Conservation (phyloP, 805 yeast species). For the Diddensiella transvaalensis region DNA sequence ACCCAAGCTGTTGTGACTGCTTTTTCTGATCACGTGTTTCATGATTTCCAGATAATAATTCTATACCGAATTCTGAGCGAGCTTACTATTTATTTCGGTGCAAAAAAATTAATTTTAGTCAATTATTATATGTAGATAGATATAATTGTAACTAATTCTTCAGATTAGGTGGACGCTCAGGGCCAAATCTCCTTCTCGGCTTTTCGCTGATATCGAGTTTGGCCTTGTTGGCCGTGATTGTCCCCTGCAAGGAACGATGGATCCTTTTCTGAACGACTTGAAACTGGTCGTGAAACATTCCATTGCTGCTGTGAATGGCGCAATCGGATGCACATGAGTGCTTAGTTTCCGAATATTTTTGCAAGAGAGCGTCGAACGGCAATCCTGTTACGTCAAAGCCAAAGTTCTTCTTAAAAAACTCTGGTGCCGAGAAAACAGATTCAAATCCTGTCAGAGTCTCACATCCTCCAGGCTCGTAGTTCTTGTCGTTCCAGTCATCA, state of each 20-base stretch:
- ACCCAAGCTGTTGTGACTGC: neutral
- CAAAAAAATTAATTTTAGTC: neutral
- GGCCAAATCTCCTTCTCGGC: too few relatives aligned
- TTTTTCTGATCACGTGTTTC: neutral
- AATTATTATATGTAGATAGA: neutral
- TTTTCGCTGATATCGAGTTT: too few relatives aligned
- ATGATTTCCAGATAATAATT: too few relatives aligned
- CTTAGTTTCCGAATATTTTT: neutral
- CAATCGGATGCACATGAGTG: conserved; percentile 6
- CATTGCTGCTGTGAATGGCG: conserved; percentile 9
- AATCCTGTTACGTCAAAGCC: conserved; percentile 17
- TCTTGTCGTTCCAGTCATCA: too few relatives aligned
- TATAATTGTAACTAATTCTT: too few relatives aligned
- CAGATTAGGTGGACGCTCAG: neutral
- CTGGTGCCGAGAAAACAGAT: conserved; percentile 1
- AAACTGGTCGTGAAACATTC: too few relatives aligned
- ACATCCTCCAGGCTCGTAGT: too few relatives aligned
- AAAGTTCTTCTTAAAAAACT: conserved; percentile 10
- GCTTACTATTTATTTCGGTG: neutral
- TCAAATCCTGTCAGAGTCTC: neutral
- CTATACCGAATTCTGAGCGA: neutral
- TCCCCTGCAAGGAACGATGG: neutral
- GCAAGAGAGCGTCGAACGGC: conserved; percentile 6
- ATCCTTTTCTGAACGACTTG: neutral
- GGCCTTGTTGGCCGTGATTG: neutral